These are phyloP conservation scores for Colletotrichum siamense DNA, from an alignment of 2,329 filamentous ascomycete species.

Conservation along the genomic window DNA sequence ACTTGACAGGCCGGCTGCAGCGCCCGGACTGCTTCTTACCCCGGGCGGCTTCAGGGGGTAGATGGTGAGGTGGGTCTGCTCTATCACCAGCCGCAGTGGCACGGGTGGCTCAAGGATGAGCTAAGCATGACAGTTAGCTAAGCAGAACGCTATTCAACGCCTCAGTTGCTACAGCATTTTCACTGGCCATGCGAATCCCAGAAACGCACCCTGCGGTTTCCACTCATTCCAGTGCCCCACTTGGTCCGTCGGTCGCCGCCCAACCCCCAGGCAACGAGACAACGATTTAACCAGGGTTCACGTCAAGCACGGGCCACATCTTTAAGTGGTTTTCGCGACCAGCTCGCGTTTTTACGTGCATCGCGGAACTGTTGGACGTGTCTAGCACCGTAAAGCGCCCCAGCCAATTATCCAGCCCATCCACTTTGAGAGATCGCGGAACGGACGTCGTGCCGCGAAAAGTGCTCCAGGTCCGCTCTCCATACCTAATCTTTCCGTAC, in stretches of 20 bases:
- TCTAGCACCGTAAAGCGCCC: slow-evolving; percentile 16
- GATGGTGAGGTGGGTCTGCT: background rate
- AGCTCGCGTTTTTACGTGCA: slow-evolving; percentile 27
- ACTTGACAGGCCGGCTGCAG: background rate
- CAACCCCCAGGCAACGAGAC: slow-evolving; percentile 20
- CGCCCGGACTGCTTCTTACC: background rate
- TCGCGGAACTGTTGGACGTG: slow-evolving; percentile 22
- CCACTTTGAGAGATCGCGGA: background rate
- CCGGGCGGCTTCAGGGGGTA: background rate
- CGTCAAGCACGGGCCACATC: slow-evolving; percentile 23
- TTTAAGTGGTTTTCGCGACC: slow-evolving; percentile 23
- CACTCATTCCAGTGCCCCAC: background rate
- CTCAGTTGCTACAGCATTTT: slow-evolving; percentile 3
- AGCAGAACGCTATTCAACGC: background rate
- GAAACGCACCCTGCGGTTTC: background rate
- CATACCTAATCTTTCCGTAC: background rate
- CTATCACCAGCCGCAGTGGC: background rate
- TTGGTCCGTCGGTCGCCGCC: background rate
- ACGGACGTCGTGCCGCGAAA: background rate
- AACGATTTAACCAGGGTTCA: slow-evolving; percentile 17
- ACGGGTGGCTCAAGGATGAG: background rate
- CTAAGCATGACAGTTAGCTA: background rate
- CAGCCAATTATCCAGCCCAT: slow-evolving; percentile 13
- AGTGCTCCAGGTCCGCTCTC: slow-evolving; percentile 1
- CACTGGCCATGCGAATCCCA: background rate